These are phyloP conservation scores for Discostella stelligera DNA, from an alignment of 352 stramenopile species.

Conservation along the genomic window DNA sequence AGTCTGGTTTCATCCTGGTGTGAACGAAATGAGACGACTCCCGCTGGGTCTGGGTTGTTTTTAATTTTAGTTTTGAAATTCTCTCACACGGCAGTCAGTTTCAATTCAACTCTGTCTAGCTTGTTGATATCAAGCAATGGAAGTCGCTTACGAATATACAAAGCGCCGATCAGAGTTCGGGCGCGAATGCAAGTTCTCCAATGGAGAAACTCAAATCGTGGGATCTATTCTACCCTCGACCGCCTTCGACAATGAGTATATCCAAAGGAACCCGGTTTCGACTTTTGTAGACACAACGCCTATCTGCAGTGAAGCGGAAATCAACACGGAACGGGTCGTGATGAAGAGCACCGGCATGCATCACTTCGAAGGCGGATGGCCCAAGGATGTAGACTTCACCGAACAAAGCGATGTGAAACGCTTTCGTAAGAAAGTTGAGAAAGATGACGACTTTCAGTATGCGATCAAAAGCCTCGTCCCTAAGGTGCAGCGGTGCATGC, in stretches of 20 bases:
- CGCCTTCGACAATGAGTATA: constrained; percentile 88
- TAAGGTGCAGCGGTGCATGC: constrained; percentile 90
- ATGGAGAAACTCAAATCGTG: constrained; percentile 88
- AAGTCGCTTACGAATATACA: constrained; percentile 28
- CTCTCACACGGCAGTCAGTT: not conserved
- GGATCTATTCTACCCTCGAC: constrained; percentile 87
- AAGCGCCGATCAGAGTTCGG: constrained; percentile 91
- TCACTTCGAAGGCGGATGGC: constrained; percentile 94
- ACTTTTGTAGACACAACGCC: constrained; percentile 87
- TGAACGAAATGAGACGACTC: too few relatives aligned
- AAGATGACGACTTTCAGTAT: constrained; percentile 95
- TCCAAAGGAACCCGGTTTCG: constrained; percentile 86
- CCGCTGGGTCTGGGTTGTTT: not conserved
- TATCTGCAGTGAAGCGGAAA: constrained; percentile 89
- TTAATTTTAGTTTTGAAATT: not conserved
- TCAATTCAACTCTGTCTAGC: not conserved
- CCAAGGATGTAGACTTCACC: constrained; percentile 95
- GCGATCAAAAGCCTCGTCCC: constrained; percentile 91
- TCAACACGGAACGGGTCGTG: constrained; percentile 92
- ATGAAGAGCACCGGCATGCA: constrained; percentile 92
- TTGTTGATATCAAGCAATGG: not conserved
- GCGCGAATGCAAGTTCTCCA: constrained; percentile 89
- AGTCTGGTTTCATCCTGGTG: too few relatives aligned
- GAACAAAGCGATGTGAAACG: constrained; percentile 94
- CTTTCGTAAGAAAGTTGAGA: constrained; percentile 96